phyloP scores from a whole-genome alignment of 345 rosid genomes.

The Brassica cretica region DNA sequence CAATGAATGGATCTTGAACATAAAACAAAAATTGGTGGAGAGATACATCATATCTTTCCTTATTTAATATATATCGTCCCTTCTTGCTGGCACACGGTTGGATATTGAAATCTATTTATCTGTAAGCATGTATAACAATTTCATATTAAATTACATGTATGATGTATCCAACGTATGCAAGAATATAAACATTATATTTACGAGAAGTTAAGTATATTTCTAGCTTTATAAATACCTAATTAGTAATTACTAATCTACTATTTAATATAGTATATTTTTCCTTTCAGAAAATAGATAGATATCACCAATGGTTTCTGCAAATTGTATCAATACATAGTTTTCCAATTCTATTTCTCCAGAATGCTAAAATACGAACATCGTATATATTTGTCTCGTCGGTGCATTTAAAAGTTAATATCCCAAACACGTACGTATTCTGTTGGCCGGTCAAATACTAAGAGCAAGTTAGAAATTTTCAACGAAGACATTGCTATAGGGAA shows the following conservation, averaged over 20 bases:
- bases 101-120: conserved; percentile 11
- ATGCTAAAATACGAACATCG: conserved; percentile 3
- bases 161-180: not conserved
- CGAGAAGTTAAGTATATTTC: not conserved
- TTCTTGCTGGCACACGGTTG: conserved; percentile 37
- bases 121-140: not conserved
- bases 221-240: not conserved
- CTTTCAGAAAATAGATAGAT: not conserved
- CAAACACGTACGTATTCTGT: conserved; percentile 27
- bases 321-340: not conserved
- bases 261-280: not conserved
- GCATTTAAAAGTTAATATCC: conserved; percentile 18
- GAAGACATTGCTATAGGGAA: conserved; percentile 18
- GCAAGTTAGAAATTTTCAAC: conserved; percentile 29
- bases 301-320: not conserved
- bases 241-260: not conserved
- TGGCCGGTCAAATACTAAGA: conserved; percentile 33
- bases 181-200: not conserved
- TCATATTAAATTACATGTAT: not conserved
- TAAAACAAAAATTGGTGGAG: conserved; percentile 2
- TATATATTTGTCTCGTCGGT: conserved; percentile 30
- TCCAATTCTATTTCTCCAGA: not conserved
- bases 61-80: conserved; percentile 5
- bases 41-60: conserved; percentile 32
- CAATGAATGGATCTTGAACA: not conserved